Base-by-base conservation (phyloP, 345 rosid genomes). In the Rhodomyrtus tomentosa region DNA sequence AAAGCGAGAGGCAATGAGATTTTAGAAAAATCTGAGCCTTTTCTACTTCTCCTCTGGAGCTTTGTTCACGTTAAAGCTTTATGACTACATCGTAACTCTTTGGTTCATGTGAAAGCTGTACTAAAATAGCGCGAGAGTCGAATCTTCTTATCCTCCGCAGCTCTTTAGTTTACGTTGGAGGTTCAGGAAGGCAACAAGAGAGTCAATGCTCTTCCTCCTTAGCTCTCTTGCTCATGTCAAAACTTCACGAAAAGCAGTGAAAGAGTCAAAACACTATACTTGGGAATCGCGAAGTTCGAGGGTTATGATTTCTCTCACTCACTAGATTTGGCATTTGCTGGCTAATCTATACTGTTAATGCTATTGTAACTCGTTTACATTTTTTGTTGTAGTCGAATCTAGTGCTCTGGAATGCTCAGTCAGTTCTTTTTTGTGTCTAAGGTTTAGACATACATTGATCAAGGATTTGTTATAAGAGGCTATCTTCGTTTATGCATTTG, bases 281-380 rank as follows among this genome's bases (percentile, higher is more conserved):
- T 68, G 0, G 3, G 3, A 68, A 68, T 32, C 0, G 8, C 0
- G 2, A 3, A 32, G 3, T 9, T 68, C 0, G 32, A 38, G 18
- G 20, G 24, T 68, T 38, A 68, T 68, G 42, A 0, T 68, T 62
- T 68, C 76, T 68, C 12, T 68, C 45, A 10, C 45, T 10, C 20
- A 18, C 5, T 32, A 18, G 24, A 16, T 68, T 68, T 2, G 13
- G 45, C 45, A 68, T 68, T 18, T 1, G 1, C 40, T 16, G 6
- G 12, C 22, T 32, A 32, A 16, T 62, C 18, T 32, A 4, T 16
- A 1, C 15, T 0, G 0, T 16, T 16, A 32, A 62, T 32, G 22
- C 5, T 16, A 1, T 18, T 16, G 3, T 20, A 2, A 0, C 42
- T 7, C 0, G 0, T 7, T 68, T 68, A 68, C 21, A 10, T 32